Evolutionary conservation across 1,139 yeast species (phyloP).

Genomic region (Hyphopichia buzzinii): DNA sequence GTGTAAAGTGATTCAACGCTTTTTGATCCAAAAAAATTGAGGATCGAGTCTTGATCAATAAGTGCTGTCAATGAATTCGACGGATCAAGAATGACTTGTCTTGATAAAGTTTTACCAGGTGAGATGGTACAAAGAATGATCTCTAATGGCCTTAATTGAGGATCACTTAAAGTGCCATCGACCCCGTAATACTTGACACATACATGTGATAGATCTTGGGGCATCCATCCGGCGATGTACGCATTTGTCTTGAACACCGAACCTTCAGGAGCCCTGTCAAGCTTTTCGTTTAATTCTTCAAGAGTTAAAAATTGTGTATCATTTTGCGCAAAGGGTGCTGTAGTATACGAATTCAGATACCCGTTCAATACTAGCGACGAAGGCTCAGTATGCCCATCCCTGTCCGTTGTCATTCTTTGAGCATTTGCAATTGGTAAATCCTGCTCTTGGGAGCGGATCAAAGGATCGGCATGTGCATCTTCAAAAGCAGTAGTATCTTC

Average conservation of each 20-base stretch:
- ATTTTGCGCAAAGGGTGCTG: neutral
- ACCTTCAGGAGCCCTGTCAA: neutral
- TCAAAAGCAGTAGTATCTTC: neutral
- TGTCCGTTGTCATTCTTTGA: too few species aligned
- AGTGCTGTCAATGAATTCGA: conserved; percentile 17
- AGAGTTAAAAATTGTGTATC: neutral
- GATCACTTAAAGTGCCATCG: conserved; percentile 19
- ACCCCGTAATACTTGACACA: conserved; percentile 19
- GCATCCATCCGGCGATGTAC: conserved; percentile 19
- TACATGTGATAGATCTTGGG: conserved; percentile 21
- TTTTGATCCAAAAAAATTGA: conserved; percentile 13
- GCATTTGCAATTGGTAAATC: too few species aligned
- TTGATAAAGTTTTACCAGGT: neutral
- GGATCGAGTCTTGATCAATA: conserved; percentile 15
- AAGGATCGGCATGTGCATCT: too few species aligned
- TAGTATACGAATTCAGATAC: neutral
- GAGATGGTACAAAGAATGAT: conserved; percentile 17
- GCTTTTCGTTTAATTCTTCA: neutral
- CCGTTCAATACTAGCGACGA: neutral
- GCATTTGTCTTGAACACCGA: conserved; percentile 10
- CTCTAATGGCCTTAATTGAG: conserved; percentile 21
- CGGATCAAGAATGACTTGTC: conserved; percentile 9
- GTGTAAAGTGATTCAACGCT: conserved; percentile 23
- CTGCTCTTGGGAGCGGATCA: too few species aligned
- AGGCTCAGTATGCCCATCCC: too few species aligned